Conservation (phyloP, 441 rosid genomes). For the Populus hybrid region DNA sequence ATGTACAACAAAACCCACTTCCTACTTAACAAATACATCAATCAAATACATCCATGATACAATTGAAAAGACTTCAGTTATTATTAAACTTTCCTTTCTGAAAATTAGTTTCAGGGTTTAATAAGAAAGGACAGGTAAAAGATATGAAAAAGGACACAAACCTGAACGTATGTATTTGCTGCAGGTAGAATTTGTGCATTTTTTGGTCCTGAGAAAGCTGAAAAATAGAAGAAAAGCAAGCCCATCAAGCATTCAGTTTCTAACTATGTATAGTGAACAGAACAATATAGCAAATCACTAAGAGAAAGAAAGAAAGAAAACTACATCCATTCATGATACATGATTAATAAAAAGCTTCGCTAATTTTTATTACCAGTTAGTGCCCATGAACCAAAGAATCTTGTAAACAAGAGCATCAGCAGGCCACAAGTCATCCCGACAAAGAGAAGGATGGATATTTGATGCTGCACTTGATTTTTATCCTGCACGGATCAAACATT, state of each 20-base stretch:
- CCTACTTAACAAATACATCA: conserved; percentile 3
- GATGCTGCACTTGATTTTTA: conserved; percentile 48
- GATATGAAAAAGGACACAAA: conserved; percentile 21
- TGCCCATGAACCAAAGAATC: conserved; percentile 42
- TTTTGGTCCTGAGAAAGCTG: conserved; percentile 52
- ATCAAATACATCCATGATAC: background rate
- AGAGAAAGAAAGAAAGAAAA: conserved; percentile 8
- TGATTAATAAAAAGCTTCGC: conserved; percentile 14
- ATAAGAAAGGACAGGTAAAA: conserved; percentile 6
- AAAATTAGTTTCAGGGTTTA: background rate
- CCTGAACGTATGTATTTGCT: conserved; percentile 55
- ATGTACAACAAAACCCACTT: conserved; percentile 18
- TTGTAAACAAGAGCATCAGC: conserved; percentile 44
- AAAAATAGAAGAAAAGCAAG: conserved; percentile 21
- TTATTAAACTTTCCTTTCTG: background rate
- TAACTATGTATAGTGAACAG: background rate
- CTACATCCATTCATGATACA: background rate
- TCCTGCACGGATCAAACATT: conserved; percentile 27
- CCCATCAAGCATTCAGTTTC: conserved; percentile 8
- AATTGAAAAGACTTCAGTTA: background rate
- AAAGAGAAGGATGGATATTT: conserved; percentile 44
- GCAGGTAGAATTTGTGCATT: conserved; percentile 43
- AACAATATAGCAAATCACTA: background rate
- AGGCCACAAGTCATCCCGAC: conserved; percentile 41
- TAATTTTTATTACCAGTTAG: conserved; percentile 47